A percentile compares a stretch with the other conserved stretches of the same genome.
Conservation (phyloP, 306 rosid genomes). For the Hippophae gyantsensis region DNA sequence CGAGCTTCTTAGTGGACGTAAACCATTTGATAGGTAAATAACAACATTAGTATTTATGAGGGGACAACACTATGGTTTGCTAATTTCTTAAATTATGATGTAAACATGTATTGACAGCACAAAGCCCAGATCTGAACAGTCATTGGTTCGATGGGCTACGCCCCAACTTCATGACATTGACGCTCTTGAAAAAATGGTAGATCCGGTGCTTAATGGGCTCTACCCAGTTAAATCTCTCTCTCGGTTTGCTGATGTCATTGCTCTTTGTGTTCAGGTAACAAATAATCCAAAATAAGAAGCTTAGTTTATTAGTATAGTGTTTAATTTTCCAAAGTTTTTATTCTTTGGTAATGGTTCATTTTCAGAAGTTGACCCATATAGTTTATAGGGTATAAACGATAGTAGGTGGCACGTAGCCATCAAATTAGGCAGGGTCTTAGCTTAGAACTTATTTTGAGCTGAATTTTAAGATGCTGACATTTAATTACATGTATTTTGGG, state of each 20-base stretch:
- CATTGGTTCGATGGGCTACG: conserved; percentile 93
- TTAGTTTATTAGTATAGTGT: not conserved
- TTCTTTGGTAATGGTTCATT: too few relatives aligned
- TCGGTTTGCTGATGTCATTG: conserved; percentile 91
- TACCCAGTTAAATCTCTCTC: conserved; percentile 95
- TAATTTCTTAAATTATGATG: conserved; percentile 2
- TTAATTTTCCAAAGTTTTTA: not conserved
- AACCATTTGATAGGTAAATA: conserved; percentile 77
- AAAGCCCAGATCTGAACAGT: conserved; percentile 78
- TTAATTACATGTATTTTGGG: conserved; percentile 9
- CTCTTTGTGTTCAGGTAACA: conserved; percentile 94
- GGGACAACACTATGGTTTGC: conserved; percentile 6
- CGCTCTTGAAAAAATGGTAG: conserved; percentile 92
- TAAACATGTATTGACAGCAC: conserved; percentile 41
- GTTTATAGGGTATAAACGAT: not conserved
- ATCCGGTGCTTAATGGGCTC: conserved; percentile 77
- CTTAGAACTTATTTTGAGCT: not conserved
- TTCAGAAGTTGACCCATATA: too few relatives aligned
- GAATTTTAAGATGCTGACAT: conserved; percentile 7
- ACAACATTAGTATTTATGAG: conserved; percentile 6
- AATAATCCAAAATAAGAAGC: not conserved
- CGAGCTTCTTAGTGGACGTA: conserved; percentile 91
- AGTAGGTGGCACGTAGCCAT: not conserved
- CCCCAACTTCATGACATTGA: conserved; percentile 99
- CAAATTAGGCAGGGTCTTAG: not conserved